Conservation (phyloP, 1,284 basidiomycete species). For the Somion occarium region DNA sequence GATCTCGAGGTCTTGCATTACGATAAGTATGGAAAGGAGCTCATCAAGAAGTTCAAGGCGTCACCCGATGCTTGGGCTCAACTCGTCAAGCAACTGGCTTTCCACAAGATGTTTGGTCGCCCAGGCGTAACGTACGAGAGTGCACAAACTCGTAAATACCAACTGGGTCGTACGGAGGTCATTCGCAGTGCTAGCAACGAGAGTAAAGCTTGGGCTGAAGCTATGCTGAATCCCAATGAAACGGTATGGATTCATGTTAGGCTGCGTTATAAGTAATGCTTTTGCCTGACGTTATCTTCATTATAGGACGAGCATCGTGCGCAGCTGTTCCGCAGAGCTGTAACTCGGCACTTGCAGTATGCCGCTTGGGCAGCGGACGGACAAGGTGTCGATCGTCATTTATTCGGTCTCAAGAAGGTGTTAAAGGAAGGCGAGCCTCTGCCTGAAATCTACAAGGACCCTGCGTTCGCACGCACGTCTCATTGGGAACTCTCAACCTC, state of each 20-base stretch:
- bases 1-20: constrained; percentile 87
- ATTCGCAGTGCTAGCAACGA: constrained; percentile 85
- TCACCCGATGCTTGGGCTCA: constrained; percentile 96
- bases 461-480: constrained; percentile 62
- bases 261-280: not conserved
- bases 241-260: constrained; percentile 36
- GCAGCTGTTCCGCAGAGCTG: constrained; percentile 74
- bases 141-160: constrained; percentile 91
- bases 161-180: constrained; percentile 91
- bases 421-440: constrained; percentile 72
- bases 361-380: constrained; percentile 90
- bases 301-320: constrained; percentile 59
- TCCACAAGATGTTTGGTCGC: constrained; percentile 80
- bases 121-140: constrained; percentile 91
- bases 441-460: constrained; percentile 80
- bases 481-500: constrained; percentile 95
- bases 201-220: constrained; percentile 82
- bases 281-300: not conserved
- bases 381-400: constrained; percentile 92
- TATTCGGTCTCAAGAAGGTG: constrained; percentile 90
- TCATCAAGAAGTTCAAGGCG: constrained; percentile 85
- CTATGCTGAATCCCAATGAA: constrained; percentile 69
- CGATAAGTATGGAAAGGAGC: constrained; percentile 86
- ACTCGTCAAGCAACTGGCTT: constrained; percentile 94
- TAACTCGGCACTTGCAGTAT: constrained; percentile 83